These are phyloP conservation scores for Botrytis hyacinthi DNA, from an alignment of 2,329 filamentous ascomycete genomes.

Conservation along the genomic window DNA sequence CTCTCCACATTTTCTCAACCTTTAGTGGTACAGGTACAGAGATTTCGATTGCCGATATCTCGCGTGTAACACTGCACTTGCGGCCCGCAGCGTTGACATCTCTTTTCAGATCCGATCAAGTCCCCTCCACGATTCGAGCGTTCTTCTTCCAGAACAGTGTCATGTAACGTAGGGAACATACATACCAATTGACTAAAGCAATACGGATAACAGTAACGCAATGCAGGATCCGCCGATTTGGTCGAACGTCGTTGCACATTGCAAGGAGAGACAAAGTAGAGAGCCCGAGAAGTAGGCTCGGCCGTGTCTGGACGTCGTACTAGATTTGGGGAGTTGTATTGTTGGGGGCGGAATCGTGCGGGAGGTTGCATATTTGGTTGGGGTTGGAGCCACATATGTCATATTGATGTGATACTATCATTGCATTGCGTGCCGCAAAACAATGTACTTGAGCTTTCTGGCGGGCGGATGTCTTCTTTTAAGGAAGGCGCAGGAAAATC, in stretches of 20 bases:
- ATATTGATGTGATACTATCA: slow-evolving; percentile 8
- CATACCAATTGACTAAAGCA: slow-evolving; percentile 12
- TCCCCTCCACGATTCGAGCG: slow-evolving; percentile 2
- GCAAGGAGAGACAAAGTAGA: slow-evolving; percentile 17
- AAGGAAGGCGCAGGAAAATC: background rate
- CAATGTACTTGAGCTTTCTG: background rate
- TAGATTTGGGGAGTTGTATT: slow-evolving; percentile 8
- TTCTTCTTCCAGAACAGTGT: slow-evolving; percentile 4
- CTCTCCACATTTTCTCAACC: slow-evolving; percentile 8
- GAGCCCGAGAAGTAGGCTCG: slow-evolving; percentile 4
- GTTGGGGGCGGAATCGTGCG: slow-evolving; percentile 20
- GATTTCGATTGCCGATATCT: slow-evolving; percentile 5
- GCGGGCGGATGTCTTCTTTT: background rate
- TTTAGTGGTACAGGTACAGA: background rate
- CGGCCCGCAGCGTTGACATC: slow-evolving; percentile 12
- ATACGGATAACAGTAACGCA: slow-evolving; percentile 13
- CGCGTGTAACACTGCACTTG: slow-evolving; percentile 11
- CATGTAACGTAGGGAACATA: slow-evolving; percentile 10
- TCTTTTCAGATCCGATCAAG: slow-evolving; percentile 9
- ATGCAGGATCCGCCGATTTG: slow-evolving; percentile 16
- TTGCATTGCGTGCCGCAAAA: background rate
- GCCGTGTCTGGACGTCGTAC: slow-evolving; percentile 7
- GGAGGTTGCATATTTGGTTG: slow-evolving; percentile 12
- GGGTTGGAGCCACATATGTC: slow-evolving; percentile 17
- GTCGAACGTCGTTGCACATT: slow-evolving; percentile 11